These are phyloP conservation scores for peach (Prunus persica) DNA, from an alignment of 306 rosid genomes.

Conservation along the genomic window Prunus_persica_NCBIv2 NC_034010.1:1119501-1120000, in stretches of 20 bases:
- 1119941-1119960: too few relatives aligned
- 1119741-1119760: constrained; percentile 59
- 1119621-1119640: constrained; percentile 58
- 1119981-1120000: too few relatives aligned
- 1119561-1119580: constrained; percentile 34
- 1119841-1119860: too few relatives aligned
- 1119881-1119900: too few relatives aligned
- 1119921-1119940: too few relatives aligned
- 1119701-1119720: constrained; percentile 77
- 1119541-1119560: background rate
- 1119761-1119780: background rate
- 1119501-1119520: constrained; percentile 35
- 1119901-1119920: too few relatives aligned
- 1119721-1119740: constrained; percentile 75
- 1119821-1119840: too few relatives aligned
- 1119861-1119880: too few relatives aligned
- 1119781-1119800: background rate
- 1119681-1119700: constrained; percentile 64
- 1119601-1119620: constrained; percentile 57
- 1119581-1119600: constrained; percentile 27
- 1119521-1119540: background rate
- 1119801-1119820: background rate
- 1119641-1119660: constrained; percentile 68
- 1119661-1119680: constrained; percentile 68
- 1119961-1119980: too few relatives aligned